Evolutionary conservation across 2,329 filamentous ascomycete genomes (phyloP).

Genomic region (Rosellinia necatrix): DNA sequence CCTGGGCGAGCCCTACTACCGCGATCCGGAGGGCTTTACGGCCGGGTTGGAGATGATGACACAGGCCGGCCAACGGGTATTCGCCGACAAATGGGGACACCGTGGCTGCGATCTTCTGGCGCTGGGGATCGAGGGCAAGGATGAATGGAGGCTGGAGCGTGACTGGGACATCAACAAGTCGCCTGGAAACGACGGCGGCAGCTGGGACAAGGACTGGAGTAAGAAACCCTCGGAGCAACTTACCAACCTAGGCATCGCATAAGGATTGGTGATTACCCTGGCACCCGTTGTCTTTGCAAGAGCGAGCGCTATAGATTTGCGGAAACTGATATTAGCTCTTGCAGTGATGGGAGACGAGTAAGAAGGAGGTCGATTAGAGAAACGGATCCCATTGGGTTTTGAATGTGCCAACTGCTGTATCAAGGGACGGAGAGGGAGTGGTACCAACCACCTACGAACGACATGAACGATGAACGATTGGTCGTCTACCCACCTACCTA

Average conservation of each 20-base stretch:
- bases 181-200: constrained; percentile 36
- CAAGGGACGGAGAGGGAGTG: constrained; percentile 1
- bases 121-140: constrained; percentile 39
- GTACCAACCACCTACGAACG: constrained; percentile 3
- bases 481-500: constrained; percentile 11
- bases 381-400: constrained; percentile 8
- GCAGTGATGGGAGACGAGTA: constrained; percentile 23
- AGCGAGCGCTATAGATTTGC: not conserved
- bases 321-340: constrained; percentile 18
- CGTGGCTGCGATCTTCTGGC: constrained; percentile 44
- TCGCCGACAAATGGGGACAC: constrained; percentile 49
- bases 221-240: constrained; percentile 25
- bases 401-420: constrained; percentile 7
- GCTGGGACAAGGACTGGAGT: constrained; percentile 42
- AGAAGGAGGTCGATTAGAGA: constrained; percentile 9
- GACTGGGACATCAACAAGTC: constrained; percentile 42
- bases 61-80: constrained; percentile 44
- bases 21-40: constrained; percentile 45
- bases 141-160: constrained; percentile 45
- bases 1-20: constrained; percentile 49
- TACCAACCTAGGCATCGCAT: constrained; percentile 21
- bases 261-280: constrained; percentile 10
- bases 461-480: constrained; percentile 21
- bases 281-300: constrained; percentile 9
- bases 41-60: constrained; percentile 40